A percentile compares a stretch with the other conserved stretches of the same genome.
These are phyloP conservation scores for Haematococcus sp. DNA, from an alignment of 139 green algal genomes.

Conservation along the genomic window DNA sequence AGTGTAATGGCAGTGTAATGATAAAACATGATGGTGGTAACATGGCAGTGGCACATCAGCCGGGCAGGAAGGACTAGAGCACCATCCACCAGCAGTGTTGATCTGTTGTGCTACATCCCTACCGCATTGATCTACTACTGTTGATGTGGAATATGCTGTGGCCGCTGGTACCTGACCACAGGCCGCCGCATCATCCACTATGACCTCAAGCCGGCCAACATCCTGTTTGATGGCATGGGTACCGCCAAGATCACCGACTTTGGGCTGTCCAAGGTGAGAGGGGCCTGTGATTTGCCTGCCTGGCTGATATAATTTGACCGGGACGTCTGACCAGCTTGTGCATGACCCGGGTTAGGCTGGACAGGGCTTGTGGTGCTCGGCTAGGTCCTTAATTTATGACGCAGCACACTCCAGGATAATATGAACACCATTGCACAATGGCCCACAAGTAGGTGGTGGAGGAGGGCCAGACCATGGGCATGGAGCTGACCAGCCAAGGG, in stretches of 20 bases:
- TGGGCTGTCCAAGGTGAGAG: conserved; percentile 86
- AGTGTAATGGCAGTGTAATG: too few species aligned
- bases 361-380: too few species aligned
- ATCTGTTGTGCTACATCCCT: neutral
- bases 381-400: too few species aligned
- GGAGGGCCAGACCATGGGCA: conserved; percentile 70
- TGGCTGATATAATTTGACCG: too few species aligned
- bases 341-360: too few species aligned
- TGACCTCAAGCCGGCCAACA: conserved; percentile 95
- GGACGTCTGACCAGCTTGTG: too few species aligned
- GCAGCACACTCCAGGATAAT: too few species aligned
- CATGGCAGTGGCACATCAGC: neutral
- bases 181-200: conserved; percentile 87
- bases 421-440: too few species aligned
- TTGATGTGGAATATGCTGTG: conserved; percentile 1
- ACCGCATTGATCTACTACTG: neutral
- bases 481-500: conserved; percentile 95
- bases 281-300: too few species aligned
- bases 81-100: neutral
- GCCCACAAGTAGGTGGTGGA: conserved; percentile 76
- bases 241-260: conserved; percentile 95
- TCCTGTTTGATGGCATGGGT: conserved; percentile 86
- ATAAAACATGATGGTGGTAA: too few species aligned
- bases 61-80: neutral
- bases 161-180: neutral